Evolutionary conservation across 495 filamentous ascomycete genomes (phyloP), one percentile per base, ranked within the genome.

Genomic region (Podospora tetraspora): DNA sequence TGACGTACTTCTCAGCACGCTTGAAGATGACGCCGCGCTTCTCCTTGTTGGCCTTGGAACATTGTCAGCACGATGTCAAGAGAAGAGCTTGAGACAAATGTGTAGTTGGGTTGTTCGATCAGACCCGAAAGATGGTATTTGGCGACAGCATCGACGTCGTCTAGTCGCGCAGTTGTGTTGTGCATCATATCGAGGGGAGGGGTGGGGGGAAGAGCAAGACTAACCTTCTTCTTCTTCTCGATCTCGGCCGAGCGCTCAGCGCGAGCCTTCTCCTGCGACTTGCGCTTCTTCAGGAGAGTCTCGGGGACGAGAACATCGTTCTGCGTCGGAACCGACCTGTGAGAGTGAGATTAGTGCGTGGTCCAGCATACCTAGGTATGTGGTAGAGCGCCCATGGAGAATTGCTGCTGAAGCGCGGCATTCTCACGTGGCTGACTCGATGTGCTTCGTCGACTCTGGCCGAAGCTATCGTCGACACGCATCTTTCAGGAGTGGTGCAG

Each of bases 61-160:
- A 59, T 37, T 69, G 82, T 88, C 73, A 88, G 84, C 77, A 73
- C 62, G 30, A 21, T 59, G 13, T 57, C 37, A 63, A 7, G 4
- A 52, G 56, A 63, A 43, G 11, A 65, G 37, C 12, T 19, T 37
- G 29, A 64, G 3, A 56, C 43, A 70, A 64, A 63, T 59, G 34
- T 61, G 69, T 80, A n/a, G 62, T 79, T 77, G 69, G 30, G 21
- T 66, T 61, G 62, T 69, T 69, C 67, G 72, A 75, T 99, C 95
- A 99, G 94, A 88, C 94, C 95, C 95, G 95, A 99, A 99, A 99
- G 95, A 98, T 98, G 93, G 93, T 96, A 89, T 84, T 89, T 83
- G 82, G 88, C 91, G 91, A 97, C 93, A 96, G 82, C 95, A 99
- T 97, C 76, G 95, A 93, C 91, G 79, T 76, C 43, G 73, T 90